Evolutionary conservation across 225 moss, liverwort and hornwort species (phyloP).

Genomic region (Pseudoscleropodium purum): DNA sequence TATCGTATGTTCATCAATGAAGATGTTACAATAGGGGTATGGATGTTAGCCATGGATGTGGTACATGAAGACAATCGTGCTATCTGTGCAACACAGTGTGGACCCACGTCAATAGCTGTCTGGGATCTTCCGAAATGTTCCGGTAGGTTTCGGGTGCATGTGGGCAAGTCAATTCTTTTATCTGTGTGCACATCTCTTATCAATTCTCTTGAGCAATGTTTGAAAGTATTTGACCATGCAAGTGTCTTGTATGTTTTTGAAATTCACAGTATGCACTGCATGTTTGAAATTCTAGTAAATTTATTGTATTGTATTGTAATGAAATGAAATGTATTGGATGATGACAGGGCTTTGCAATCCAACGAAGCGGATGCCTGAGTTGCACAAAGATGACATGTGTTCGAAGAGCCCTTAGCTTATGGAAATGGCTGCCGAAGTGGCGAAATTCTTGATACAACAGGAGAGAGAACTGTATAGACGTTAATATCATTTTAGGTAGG

Average conservation of each 20-base stretch:
- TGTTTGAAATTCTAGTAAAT: not conserved
- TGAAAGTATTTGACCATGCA: not conserved
- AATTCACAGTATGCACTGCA: not conserved
- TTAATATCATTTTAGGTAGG: not conserved
- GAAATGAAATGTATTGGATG: not conserved
- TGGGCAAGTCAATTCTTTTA: not conserved
- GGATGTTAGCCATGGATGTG: slow-evolving; percentile 96
- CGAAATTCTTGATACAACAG: not conserved
- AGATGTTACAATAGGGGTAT: slow-evolving; percentile 91
- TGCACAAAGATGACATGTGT: slow-evolving; percentile 41
- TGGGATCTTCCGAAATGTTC: slow-evolving; percentile 91
- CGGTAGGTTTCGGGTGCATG: slow-evolving; percentile 6
- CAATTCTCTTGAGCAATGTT: not conserved
- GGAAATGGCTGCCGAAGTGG: not conserved
- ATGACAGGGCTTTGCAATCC: slow-evolving; percentile 54
- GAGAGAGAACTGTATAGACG: slow-evolving; percentile 17
- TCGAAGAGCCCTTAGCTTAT: slow-evolving; percentile 30
- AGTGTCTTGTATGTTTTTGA: not conserved
- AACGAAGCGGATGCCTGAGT: slow-evolving; percentile 31
- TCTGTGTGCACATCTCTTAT: not conserved
- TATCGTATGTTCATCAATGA: slow-evolving; percentile 95
- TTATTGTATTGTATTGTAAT: not conserved
- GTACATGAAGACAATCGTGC: slow-evolving; percentile 80
- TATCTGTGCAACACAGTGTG: slow-evolving; percentile 69
- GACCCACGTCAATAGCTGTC: slow-evolving; percentile 67